Evolutionary conservation across 495 filamentous ascomycete species (phyloP), one percentile per base, ranked within the genome.

Genomic region (Polyplosphaeria fusca): DNA sequence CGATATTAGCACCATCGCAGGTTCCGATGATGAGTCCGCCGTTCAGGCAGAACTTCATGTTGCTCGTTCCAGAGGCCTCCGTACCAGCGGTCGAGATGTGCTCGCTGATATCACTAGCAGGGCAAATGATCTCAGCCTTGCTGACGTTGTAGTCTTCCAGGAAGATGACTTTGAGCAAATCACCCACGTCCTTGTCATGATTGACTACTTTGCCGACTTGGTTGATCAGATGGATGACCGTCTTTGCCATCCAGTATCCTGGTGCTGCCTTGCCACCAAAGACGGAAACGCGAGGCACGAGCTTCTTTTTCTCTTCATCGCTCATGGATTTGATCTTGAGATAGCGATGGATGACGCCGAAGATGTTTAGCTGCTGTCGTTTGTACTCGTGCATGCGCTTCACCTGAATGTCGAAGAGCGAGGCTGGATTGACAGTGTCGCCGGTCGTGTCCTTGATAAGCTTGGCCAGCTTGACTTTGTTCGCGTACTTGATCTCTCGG

Each of bases 341-440:
- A 69, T 97, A 98, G 40, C 93, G 86, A 70, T 96, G 87, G 65
- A 98, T 97, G 55, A 95, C 88, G 46, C 93, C 93, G 63, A 98
- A 96, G 68, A 98, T 96, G 76, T 98, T 98, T 67, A 98, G 83
- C 69, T 98, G 93, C 74, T 98, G 93, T 47, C 93, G 87, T 79
- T 98, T 98, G 74, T 98, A 98, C 76, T 98, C 93, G 73, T 98
- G 93, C 68, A 98, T 98, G 60, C 93, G 87, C 78, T 98, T 98
- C 52, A 97, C 93, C 70, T 98, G 93, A 9, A 98, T 86, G 67
- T 98, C 93, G 64, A 98, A 98, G 27, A 98, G 79, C 0, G 92
- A 82, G 22, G 83, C 77, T 1, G 93, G 94, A 69, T 94, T 91
- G 65, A 98, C 89, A 14, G 77, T 82, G 48, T 93, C 81, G 23